phyloP scores from a whole-genome alignment of 2,329 filamentous ascomycete genomes.

The Apiospora hydei region DNA sequence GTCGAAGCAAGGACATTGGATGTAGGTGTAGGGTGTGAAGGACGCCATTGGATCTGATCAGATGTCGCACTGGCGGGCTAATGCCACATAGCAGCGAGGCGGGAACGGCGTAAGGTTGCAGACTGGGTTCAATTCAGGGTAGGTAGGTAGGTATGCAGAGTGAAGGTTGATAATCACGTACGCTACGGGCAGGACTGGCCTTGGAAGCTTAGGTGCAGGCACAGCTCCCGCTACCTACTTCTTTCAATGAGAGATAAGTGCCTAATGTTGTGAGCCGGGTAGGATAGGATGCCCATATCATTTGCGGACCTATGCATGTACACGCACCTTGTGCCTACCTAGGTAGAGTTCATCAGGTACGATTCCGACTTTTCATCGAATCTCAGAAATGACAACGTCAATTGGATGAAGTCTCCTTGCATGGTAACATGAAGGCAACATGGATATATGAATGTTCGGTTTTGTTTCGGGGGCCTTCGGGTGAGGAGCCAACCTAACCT shows the following conservation, averaged over 20 bases:
- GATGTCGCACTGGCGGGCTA: neutral
- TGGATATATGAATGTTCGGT: no score
- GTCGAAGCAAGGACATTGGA: constrained; percentile 66
- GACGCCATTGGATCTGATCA: constrained; percentile 51
- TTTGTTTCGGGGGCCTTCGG: no score
- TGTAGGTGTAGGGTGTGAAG: constrained; percentile 69
- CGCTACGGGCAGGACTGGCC: constrained; percentile 16
- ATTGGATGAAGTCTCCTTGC: no score
- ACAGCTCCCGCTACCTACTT: neutral
- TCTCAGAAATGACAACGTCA: no score
- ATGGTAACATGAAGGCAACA: no score
- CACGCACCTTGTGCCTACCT: no score
- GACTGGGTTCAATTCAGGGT: neutral
- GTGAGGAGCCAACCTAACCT: neutral
- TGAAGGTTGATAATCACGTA: constrained; percentile 18
- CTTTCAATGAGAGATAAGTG: neutral
- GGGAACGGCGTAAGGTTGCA: constrained; percentile 9
- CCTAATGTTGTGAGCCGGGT: no score
- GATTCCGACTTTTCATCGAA: no score
- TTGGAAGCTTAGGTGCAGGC: constrained; percentile 8
- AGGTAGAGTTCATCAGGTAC: no score
- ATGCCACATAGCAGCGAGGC: constrained; percentile 14
- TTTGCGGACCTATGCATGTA: no score
- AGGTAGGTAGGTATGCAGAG: neutral
- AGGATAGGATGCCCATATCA: no score